phyloP scores from a whole-genome alignment of 495 filamentous ascomycete species.

The Penicillium manginii region DNA sequence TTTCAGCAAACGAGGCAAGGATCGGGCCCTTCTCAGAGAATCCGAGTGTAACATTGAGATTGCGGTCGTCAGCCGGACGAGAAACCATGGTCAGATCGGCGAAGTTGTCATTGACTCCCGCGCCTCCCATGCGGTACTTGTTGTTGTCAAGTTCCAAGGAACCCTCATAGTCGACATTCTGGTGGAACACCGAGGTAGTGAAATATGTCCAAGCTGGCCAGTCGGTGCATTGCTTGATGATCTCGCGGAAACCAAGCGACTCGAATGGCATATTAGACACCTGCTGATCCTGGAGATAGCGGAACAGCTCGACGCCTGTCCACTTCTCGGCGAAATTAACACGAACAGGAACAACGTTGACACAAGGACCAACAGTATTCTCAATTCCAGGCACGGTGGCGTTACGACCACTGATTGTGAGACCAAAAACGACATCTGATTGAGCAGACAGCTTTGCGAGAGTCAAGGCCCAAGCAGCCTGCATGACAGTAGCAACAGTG shows the following conservation, averaged over 20 bases:
- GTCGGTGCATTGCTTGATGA: slow-evolving; percentile 59
- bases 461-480: slow-evolving; percentile 59
- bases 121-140: slow-evolving; percentile 52
- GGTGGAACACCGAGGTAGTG: slow-evolving; percentile 52
- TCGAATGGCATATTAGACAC: slow-evolving; percentile 62
- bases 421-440: slow-evolving; percentile 59
- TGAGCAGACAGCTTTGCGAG: slow-evolving; percentile 53
- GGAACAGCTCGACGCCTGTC: slow-evolving; percentile 56
- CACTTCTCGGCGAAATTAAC: slow-evolving; percentile 52
- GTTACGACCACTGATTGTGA: slow-evolving; percentile 60
- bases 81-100: slow-evolving; percentile 55
- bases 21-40: slow-evolving; percentile 52
- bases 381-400: slow-evolving; percentile 56
- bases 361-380: slow-evolving; percentile 58
- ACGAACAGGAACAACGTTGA: slow-evolving; percentile 63
- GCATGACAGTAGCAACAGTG: slow-evolving; percentile 59
- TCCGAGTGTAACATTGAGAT: slow-evolving; percentile 47
- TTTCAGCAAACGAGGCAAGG: slow-evolving; percentile 41
- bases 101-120: slow-evolving; percentile 54
- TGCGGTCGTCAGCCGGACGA: slow-evolving; percentile 42
- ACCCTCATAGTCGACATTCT: slow-evolving; percentile 48
- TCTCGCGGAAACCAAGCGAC: slow-evolving; percentile 61
- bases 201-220: slow-evolving; percentile 59
- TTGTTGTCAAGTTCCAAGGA: slow-evolving; percentile 49
- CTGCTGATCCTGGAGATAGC: slow-evolving; percentile 60